Conservation (phyloP, 73 alveolate genomes). For the Blepharisma japonicum region DNA sequence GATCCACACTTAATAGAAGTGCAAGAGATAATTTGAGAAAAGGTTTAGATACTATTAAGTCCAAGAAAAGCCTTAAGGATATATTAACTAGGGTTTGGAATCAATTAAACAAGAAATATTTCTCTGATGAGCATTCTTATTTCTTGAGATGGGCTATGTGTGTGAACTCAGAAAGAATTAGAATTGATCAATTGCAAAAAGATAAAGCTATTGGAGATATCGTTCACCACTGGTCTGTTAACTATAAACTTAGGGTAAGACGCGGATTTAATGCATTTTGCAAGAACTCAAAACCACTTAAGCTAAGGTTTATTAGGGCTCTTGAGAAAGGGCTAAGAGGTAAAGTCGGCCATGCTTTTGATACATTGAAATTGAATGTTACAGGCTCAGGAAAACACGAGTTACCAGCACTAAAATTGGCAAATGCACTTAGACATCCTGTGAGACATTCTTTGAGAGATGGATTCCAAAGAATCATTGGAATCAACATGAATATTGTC, state of each 20-base stretch:
- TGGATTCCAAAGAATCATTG: neutral
- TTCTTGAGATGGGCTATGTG: neutral
- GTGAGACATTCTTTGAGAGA: neutral
- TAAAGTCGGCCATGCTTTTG: slow-evolving; percentile 11
- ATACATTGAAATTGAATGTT: neutral
- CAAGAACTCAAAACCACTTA: neutral
- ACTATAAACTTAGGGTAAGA: neutral
- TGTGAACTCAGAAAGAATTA: neutral
- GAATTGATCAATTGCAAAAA: neutral
- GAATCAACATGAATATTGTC: neutral
- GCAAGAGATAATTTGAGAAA: neutral
- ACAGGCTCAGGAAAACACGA: neutral
- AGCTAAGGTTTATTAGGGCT: slow-evolving; percentile 2
- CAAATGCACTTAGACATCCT: slow-evolving; percentile 17
- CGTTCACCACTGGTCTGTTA: neutral
- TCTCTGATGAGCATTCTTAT: neutral
- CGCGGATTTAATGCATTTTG: slow-evolving; percentile 1
- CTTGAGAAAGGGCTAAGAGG: neutral
- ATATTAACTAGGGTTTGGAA: neutral
- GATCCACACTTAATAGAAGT: neutral
- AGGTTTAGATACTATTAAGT: neutral
- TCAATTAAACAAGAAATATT: neutral
- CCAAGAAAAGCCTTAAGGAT: neutral
- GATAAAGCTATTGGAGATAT: neutral
- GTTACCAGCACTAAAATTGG: neutral